Evolutionary conservation across 2,329 filamentous ascomycete species (phyloP).

Genomic region (Blumeriella jaapii): DNA sequence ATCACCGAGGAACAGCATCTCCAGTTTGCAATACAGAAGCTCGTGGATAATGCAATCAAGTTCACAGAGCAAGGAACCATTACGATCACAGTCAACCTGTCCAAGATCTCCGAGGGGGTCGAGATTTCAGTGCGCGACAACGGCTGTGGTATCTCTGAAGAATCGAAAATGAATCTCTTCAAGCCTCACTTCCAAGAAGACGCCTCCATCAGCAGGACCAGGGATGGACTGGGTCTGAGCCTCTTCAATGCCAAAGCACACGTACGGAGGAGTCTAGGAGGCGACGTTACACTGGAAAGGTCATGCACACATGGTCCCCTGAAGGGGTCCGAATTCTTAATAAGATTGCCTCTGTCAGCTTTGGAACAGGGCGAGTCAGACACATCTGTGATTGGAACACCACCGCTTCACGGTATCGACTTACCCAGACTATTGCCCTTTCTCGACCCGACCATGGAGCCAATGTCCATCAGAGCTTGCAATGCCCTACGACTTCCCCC

Average conservation of each 20-base stretch:
- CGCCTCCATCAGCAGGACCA: conserved; percentile 52
- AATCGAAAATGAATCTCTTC: conserved; percentile 55
- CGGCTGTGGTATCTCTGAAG: conserved; percentile 55
- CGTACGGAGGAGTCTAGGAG: conserved; percentile 51
- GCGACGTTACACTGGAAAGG: conserved; percentile 51
- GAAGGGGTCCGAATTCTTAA: conserved; percentile 57
- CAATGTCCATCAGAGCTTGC: not conserved
- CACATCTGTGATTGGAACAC: conserved; percentile 18
- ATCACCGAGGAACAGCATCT: conserved; percentile 38
- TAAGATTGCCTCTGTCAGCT: conserved; percentile 41
- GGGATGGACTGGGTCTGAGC: conserved; percentile 57
- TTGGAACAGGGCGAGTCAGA: conserved; percentile 12
- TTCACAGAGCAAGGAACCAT: conserved; percentile 57
- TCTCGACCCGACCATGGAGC: not conserved
- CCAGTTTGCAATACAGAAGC: conserved; percentile 30
- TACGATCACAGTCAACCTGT: conserved; percentile 44
- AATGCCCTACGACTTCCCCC: not conserved
- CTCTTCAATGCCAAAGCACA: conserved; percentile 63
- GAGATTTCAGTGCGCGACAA: conserved; percentile 54
- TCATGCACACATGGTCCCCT: conserved; percentile 49
- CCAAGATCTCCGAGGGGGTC: conserved; percentile 39
- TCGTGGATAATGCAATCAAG: conserved; percentile 55
- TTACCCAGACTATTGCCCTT: conserved; percentile 1
- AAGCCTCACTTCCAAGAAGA: conserved; percentile 60
- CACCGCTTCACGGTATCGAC: conserved; percentile 8